These are phyloP conservation scores for Rubroboletus satanas DNA, from an alignment of 768 basidiomycete genomes.

Conservation along the genomic window DNA sequence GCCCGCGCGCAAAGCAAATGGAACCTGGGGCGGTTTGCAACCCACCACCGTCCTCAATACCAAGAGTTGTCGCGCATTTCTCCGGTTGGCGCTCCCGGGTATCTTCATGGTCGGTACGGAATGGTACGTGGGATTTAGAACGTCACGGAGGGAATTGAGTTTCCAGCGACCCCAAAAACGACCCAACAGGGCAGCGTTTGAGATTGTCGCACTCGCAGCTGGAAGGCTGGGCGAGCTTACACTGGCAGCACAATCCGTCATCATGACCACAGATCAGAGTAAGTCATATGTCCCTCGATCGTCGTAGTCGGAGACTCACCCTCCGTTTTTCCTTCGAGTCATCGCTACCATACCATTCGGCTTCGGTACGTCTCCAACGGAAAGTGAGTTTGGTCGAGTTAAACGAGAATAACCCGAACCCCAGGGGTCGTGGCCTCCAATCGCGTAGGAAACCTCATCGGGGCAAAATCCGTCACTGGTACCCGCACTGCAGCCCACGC, in stretches of 20 bases:
- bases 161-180: background rate
- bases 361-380: conserved; percentile 40
- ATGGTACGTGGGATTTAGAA: conserved; percentile 46
- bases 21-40: conserved; percentile 62
- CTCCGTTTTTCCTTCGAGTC: conserved; percentile 35
- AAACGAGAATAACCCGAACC: background rate
- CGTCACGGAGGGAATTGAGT: background rate
- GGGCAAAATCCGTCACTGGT: conserved; percentile 46
- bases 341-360: conserved; percentile 75
- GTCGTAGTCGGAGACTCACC: background rate
- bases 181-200: conserved; percentile 65
- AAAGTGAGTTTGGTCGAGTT: background rate
- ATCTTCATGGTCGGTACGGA: conserved; percentile 79
- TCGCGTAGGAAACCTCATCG: conserved; percentile 70
- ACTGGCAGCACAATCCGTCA: conserved; percentile 72
- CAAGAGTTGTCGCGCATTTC: conserved; percentile 52
- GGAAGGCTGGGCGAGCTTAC: conserved; percentile 64
- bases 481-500: conserved; percentile 61
- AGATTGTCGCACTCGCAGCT: conserved; percentile 76
- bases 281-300: conserved; percentile 1
- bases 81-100: conserved; percentile 68
- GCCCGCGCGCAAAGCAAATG: conserved; percentile 49
- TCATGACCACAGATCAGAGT: conserved; percentile 82
- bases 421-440: conserved; percentile 66
- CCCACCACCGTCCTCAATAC: conserved; percentile 42